Evolutionary conservation across 1,139 yeast species (phyloP), one percentile per base, ranked within the genome.

Genomic region (Sugiyamaella sp.): DNA sequence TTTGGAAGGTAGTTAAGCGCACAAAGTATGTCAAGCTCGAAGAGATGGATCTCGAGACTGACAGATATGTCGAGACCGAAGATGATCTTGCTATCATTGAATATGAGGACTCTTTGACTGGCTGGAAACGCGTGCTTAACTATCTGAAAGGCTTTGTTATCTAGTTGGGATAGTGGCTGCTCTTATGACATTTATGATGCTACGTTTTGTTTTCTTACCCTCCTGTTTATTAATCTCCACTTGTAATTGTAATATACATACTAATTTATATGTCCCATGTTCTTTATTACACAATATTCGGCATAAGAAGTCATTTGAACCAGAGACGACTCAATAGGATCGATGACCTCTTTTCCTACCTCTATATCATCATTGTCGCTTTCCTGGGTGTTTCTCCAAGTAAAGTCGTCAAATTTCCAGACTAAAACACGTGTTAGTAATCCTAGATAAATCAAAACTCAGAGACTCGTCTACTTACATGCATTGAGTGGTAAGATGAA

Each of bases 351-450:
- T 35, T 37, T 24, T 24, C 39, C 49, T 22, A 35, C 24, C 21
- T 84, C 79, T 29, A 21, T 27, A n/a, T 35, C 39, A 12, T 42
- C 43, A 17, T 19, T 22, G 10, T 49, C 52, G 6, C 25, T 25
- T 21, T 84, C 79, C 75, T 96, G 80, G 1, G 97, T 89, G 62
- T 87, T 96, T 66, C 97, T 96, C 97, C 97, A 90, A 68, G 91
- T 83, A 70, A 90, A 90, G 70, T 90, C 97, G 72, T 90, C 97
- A 71, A 90, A 89, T 68, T 89, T 89, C 97, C 97, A 90, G 61
- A 64, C 63, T 61, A 39, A n/a, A 57, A n/a, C n/a, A n/a, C n/a
- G n/a, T 61, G 86, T 0, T 49, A 47, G 47, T 27, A 22, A 12
- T 4, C 6, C 16, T 10, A 38, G 17, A 16, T 21, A 45, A 37